Evolutionary conservation across 495 filamentous ascomycete genomes (phyloP).

Genomic region (Neurospora cerealis): DNA sequence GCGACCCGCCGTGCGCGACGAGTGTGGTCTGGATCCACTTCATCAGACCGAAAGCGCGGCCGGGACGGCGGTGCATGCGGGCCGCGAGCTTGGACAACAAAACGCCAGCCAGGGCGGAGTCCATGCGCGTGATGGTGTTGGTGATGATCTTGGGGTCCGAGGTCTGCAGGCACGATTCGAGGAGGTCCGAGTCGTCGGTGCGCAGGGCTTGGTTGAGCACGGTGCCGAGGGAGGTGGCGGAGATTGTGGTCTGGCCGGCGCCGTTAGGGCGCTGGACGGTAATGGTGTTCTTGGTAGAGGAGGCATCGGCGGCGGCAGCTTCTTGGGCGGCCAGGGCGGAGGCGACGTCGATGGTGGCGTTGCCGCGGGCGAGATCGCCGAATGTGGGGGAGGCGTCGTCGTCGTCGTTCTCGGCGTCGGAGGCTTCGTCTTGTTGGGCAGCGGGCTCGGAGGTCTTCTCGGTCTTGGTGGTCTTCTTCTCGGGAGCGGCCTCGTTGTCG

Average conservation of each 20-base stretch:
- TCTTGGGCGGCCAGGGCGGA: slow-evolving; percentile 40
- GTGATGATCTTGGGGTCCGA: slow-evolving; percentile 65
- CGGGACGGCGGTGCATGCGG: slow-evolving; percentile 76
- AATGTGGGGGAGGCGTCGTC: slow-evolving; percentile 45
- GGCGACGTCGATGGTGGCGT: slow-evolving; percentile 69
- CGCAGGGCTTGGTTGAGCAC: slow-evolving; percentile 86
- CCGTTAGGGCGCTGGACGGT: slow-evolving; percentile 32
- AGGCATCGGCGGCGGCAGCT: slow-evolving; percentile 9
- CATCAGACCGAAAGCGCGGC: slow-evolving; percentile 83
- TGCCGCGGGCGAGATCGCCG: slow-evolving; percentile 72
- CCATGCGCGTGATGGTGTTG: slow-evolving; percentile 79
- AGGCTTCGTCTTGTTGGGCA: slow-evolving; percentile 1
- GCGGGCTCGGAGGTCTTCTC: neutral
- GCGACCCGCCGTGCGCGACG: slow-evolving; percentile 88
- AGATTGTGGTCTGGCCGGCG: slow-evolving; percentile 37
- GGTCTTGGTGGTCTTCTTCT: neutral
- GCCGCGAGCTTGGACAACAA: slow-evolving; percentile 79
- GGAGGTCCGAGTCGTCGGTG: slow-evolving; percentile 77
- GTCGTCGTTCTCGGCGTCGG: slow-evolving; percentile 31
- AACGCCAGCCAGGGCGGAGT: slow-evolving; percentile 65
- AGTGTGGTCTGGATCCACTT: slow-evolving; percentile 94
- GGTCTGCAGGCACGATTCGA: slow-evolving; percentile 84
- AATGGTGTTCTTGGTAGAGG: slow-evolving; percentile 2
- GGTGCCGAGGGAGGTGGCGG: slow-evolving; percentile 73
- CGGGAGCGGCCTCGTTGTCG: slow-evolving; percentile 10